Evolutionary conservation across 768 basidiomycete species (phyloP).

Genomic region (Clitopilus passeckerianus): DNA sequence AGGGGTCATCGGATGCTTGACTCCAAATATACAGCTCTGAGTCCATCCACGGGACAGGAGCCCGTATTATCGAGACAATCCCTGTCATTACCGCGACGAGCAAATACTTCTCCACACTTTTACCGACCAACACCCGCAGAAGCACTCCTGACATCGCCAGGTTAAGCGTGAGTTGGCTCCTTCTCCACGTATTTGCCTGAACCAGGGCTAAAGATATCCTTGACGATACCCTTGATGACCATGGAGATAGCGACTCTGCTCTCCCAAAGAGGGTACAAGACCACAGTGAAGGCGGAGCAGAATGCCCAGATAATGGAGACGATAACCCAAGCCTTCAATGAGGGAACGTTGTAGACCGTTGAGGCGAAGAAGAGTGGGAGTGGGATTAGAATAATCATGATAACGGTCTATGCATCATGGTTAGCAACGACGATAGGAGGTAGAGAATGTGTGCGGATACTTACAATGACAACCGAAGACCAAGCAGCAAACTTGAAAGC

Average conservation of each 20-base stretch:
- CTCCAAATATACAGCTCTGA: too few relatives aligned
- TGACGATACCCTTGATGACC: conserved; percentile 59
- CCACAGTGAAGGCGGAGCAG: conserved; percentile 66
- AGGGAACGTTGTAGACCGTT: conserved; percentile 59
- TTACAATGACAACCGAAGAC: conserved; percentile 63
- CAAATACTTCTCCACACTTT: too few relatives aligned
- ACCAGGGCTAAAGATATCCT: conserved; percentile 34
- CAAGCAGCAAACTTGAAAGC: conserved; percentile 81
- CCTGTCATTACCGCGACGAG: too few relatives aligned
- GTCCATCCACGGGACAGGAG: too few relatives aligned
- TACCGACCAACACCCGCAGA: too few relatives aligned
- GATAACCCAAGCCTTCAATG: conserved; percentile 75
- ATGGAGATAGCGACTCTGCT: conserved; percentile 59
- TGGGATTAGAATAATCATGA: conserved; percentile 74
- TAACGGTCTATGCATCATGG: conserved; percentile 36
- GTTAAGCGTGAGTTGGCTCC: not conserved
- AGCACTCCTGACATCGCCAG: not conserved
- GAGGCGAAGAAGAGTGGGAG: conserved; percentile 83
- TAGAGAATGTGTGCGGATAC: conserved; percentile 15
- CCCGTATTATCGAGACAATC: too few relatives aligned
- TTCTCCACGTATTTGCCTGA: not conserved
- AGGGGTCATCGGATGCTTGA: too few relatives aligned
- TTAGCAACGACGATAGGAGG: not conserved
- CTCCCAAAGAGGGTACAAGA: conserved; percentile 86
- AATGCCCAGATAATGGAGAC: conserved; percentile 86